Evolutionary conservation across 306 rosid genomes (phyloP).

Genomic region (Erythrophleum fordii): DNA sequence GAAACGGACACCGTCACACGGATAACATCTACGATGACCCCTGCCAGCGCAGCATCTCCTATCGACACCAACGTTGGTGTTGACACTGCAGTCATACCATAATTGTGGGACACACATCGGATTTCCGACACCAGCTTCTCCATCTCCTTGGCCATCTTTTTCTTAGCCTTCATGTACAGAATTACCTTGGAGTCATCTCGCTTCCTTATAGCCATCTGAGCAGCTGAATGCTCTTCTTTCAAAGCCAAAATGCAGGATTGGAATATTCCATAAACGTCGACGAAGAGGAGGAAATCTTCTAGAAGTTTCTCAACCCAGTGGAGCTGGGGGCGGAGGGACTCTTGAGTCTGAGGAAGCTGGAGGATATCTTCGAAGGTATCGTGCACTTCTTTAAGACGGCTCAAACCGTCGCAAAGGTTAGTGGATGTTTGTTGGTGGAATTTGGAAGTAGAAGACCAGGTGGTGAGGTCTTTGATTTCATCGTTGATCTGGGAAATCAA

Average conservation of each 20-base stretch:
- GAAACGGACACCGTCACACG: constrained; percentile 64
- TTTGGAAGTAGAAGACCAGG: constrained; percentile 46
- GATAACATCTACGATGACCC: constrained; percentile 57
- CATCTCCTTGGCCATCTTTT: constrained; percentile 56
- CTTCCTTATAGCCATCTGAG: constrained; percentile 71
- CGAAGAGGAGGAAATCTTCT: constrained; percentile 70
- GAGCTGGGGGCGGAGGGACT: constrained; percentile 67
- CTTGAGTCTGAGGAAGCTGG: constrained; percentile 78
- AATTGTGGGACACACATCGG: constrained; percentile 30
- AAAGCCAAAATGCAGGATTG: constrained; percentile 57
- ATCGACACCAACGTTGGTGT: constrained; percentile 13
- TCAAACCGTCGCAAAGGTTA: constrained; percentile 60
- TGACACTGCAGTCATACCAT: neutral
- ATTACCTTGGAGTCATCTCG: constrained; percentile 53
- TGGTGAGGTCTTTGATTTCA: constrained; percentile 50
- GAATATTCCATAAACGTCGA: constrained; percentile 79
- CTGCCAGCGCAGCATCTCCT: constrained; percentile 55
- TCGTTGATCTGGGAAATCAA: constrained; percentile 74
- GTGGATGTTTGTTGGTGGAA: constrained; percentile 43
- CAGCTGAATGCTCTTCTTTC: constrained; percentile 68
- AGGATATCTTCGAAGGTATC: constrained; percentile 68
- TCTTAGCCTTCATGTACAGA: constrained; percentile 52
- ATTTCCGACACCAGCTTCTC: constrained; percentile 55
- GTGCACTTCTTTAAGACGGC: constrained; percentile 59
- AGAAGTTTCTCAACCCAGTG: constrained; percentile 66